Evolutionary conservation across 129 eudicot species (phyloP), one percentile per base, ranked within the genome.

Genomic region (Arctium minus): DNA sequence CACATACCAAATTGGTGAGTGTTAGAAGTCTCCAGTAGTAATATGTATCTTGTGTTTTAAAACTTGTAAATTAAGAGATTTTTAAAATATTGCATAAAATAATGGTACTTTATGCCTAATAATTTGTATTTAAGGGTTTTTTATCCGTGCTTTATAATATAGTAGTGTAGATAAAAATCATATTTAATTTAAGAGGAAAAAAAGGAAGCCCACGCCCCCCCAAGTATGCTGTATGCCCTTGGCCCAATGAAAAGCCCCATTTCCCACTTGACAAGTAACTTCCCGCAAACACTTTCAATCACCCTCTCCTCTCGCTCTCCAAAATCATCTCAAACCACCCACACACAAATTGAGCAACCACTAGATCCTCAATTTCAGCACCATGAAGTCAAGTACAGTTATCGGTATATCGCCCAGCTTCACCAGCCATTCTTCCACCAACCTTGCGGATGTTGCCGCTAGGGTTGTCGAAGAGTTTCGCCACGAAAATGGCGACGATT

Each of bases 401-500:
- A 15, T 84, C 56, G 76, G 85, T 1, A 67, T 70, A 72, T 87
- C 97, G 1, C 93, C 91, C 1, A 94, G 94, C 88, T 94, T 94
- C 90, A 89, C 81, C 79, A 74, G 76, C 84, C 81, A 90, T 76
- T 92, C 98, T 10, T 86, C 92, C 4, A 48, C 65, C 69, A 79
- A 64, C 8, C 86, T 92, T 67, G 86, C 91, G 1, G 78, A 85
- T 1, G 89, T 94, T 27, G 97, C 98, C 0, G 93, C 91, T 38
- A 86, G 98, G 36, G 98, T 92, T 17, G 86, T 92, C 11, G 35
- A 76, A 11, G 93, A 90, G 73, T 77, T 89, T 38, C 80, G 88
- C 50, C 75, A 62, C 9, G 73, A 86, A 40, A 81, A 81, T 12
- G 48, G 64, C 37, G 44, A 53, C 72, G 83, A 64, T n/a, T 83